Evolutionary conservation across 352 stramenopile species (phyloP).

Genomic region (Pseudoperonospora humuli): DNA sequence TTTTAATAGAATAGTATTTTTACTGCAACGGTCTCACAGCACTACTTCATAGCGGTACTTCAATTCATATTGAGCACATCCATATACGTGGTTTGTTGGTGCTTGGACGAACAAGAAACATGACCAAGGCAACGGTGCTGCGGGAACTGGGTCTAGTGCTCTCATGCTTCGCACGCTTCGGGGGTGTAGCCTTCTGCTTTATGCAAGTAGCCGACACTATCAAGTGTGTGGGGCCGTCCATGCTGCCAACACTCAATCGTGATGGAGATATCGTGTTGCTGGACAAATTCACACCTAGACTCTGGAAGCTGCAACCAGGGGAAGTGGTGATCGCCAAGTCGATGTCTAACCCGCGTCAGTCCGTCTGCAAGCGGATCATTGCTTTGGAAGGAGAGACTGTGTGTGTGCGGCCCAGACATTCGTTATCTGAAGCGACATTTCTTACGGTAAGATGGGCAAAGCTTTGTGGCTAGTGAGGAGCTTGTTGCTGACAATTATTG

Average conservation of each 20-base stretch:
- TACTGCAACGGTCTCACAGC: no score
- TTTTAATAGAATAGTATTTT: no score
- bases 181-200: slow-evolving; percentile 59
- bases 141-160: slow-evolving; percentile 40
- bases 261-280: slow-evolving; percentile 87
- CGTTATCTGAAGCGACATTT: slow-evolving; percentile 65
- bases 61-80: neutral
- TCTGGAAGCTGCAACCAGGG: slow-evolving; percentile 56
- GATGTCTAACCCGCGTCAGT: slow-evolving; percentile 75
- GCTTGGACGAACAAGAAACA: neutral
- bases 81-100: neutral
- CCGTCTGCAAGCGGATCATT: slow-evolving; percentile 88
- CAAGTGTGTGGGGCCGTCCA: slow-evolving; percentile 85
- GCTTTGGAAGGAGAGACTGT: slow-evolving; percentile 77
- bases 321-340: slow-evolving; percentile 88
- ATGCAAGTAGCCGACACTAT: slow-evolving; percentile 68
- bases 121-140: slow-evolving; percentile 8
- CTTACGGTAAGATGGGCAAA: slow-evolving; percentile 34
- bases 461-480: neutral
- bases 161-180: slow-evolving; percentile 73
- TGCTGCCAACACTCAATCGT: slow-evolving; percentile 87
- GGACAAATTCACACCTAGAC: slow-evolving; percentile 75
- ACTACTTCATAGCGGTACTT: neutral
- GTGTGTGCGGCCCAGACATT: slow-evolving; percentile 58
- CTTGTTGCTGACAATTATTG: neutral